Conservation (phyloP, 352 stramenopile species). For the Pythium aquatile region DNA sequence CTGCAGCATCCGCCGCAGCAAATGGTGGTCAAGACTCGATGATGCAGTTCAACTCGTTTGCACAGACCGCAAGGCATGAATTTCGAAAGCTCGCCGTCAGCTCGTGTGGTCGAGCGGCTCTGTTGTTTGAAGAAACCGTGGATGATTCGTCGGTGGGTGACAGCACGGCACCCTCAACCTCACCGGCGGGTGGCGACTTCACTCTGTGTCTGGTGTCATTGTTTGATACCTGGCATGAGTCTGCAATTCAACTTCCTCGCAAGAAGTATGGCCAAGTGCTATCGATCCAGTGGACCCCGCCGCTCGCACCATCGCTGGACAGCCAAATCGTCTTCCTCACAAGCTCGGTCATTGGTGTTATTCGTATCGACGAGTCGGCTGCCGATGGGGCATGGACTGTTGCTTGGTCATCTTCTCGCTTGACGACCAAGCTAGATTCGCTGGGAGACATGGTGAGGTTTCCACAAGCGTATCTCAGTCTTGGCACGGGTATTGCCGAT, state of each 20-base stretch:
- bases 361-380: slow-evolving; percentile 48
- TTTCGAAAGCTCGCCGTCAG: slow-evolving; percentile 61
- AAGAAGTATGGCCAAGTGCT: slow-evolving; percentile 63
- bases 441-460: slow-evolving; percentile 55
- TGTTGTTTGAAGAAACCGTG: slow-evolving; percentile 44
- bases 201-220: slow-evolving; percentile 52
- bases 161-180: background rate
- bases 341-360: slow-evolving; percentile 56
- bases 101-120: slow-evolving; percentile 48
- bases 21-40: slow-evolving; percentile 24
- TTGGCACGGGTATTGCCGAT: slow-evolving; percentile 53
- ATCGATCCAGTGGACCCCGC: slow-evolving; percentile 66
- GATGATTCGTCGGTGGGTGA: background rate
- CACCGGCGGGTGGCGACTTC: slow-evolving; percentile 17
- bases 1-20: slow-evolving; percentile 28
- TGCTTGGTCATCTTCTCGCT: slow-evolving; percentile 60
- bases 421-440: slow-evolving; percentile 47
- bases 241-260: slow-evolving; percentile 43
- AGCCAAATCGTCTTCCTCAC: slow-evolving; percentile 69
- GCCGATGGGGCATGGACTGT: slow-evolving; percentile 51
- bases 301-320: slow-evolving; percentile 42
- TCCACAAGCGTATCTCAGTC: slow-evolving; percentile 43
- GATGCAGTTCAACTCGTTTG: slow-evolving; percentile 37
- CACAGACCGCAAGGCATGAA: slow-evolving; percentile 28
- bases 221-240: slow-evolving; percentile 56